Evolutionary conservation across 2,329 filamentous ascomycete species (phyloP).

Genomic region (Fusarium coffeatum): DNA sequence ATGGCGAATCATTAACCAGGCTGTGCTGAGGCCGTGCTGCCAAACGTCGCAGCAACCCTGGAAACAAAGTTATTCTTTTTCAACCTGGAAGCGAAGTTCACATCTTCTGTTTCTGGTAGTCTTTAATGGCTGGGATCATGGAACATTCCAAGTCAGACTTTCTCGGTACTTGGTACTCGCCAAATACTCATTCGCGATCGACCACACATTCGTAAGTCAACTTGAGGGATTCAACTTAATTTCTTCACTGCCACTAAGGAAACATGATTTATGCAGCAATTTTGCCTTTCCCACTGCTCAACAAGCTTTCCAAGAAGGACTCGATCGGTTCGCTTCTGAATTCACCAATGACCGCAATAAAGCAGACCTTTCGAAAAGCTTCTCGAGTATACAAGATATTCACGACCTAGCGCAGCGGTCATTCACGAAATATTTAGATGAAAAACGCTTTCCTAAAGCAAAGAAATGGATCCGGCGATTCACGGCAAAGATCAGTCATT

Average conservation of each 20-base stretch:
- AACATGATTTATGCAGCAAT: rapidly evolving
- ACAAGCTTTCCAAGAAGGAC: not conserved
- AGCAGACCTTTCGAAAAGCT: not conserved
- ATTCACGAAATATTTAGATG: not conserved
- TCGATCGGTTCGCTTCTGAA: not conserved
- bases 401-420: not conserved
- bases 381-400: not conserved
- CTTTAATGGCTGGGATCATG: not conserved
- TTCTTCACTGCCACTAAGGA: no score
- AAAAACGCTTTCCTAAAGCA: not conserved
- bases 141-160: not conserved
- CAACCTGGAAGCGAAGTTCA: no score
- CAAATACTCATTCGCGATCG: not conserved
- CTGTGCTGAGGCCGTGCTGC: not conserved
- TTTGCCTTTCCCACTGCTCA: not conserved
- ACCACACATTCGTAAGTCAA: not conserved
- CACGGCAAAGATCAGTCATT: not conserved
- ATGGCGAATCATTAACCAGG: not conserved
- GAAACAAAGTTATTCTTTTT: not conserved
- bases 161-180: not conserved
- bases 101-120: no score
- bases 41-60: rapidly evolving
- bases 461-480: not conserved
- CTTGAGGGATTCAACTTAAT: no score
- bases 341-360: not conserved